Percentiles rank a stretch among this genome's conserved stretches.
These are phyloP conservation scores for Xylaria longipes DNA, from an alignment of 495 filamentous ascomycete genomes.

Conservation along the genomic window DNA sequence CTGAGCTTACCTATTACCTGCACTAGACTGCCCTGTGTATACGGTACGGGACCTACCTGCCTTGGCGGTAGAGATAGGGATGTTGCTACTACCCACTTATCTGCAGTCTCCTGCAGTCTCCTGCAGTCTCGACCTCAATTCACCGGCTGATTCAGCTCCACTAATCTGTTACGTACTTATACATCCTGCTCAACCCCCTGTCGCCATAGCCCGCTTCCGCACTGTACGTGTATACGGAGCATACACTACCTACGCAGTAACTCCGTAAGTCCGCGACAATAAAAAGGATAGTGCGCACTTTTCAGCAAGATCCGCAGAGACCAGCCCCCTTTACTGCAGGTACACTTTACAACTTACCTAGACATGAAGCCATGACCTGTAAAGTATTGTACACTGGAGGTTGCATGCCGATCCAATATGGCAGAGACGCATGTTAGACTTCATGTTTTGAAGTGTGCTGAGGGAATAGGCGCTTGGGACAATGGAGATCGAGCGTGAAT, in stretches of 20 bases:
- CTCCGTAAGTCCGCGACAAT: background rate
- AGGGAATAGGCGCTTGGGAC: background rate
- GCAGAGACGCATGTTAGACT: background rate
- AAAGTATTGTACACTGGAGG: background rate
- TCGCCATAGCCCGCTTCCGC: background rate
- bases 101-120: conserved; percentile 2
- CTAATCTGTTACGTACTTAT: background rate
- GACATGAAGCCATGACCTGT: background rate
- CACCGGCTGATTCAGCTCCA: background rate
- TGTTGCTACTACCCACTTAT: background rate
- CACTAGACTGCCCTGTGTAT: background rate
- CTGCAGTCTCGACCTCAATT: conserved; percentile 4
- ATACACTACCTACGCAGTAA: too few relatives aligned
- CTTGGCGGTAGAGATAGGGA: conserved; percentile 3
- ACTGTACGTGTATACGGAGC: background rate
- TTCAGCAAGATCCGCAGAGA: background rate
- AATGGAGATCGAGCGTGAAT: background rate
- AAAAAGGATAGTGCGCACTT: background rate
- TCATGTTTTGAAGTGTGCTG: background rate
- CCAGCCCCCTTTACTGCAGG: too few relatives aligned
- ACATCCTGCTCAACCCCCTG: conserved; percentile 1
- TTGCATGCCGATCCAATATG: background rate
- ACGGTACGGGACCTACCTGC: background rate
- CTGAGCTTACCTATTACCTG: background rate
- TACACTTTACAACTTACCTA: background rate